Evolutionary conservation across 805 yeast genomes (phyloP).

Genomic region (Candida suzukii): DNA sequence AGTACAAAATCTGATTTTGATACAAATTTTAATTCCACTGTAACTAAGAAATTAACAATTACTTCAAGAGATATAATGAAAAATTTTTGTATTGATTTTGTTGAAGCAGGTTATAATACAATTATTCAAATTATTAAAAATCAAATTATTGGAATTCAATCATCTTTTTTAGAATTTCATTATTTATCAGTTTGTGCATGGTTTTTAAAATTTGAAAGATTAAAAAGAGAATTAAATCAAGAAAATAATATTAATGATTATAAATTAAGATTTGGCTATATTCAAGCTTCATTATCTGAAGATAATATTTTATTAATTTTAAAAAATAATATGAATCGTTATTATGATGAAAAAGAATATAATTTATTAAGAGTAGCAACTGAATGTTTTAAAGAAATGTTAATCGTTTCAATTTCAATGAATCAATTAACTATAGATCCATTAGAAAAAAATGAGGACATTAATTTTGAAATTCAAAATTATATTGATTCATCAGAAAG

Average conservation of each 20-base stretch:
- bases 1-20: constrained; percentile 22
- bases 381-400: constrained; percentile 57
- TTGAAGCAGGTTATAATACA: constrained; percentile 71
- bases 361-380: constrained; percentile 64
- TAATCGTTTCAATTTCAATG: constrained; percentile 35
- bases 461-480: constrained; percentile 35
- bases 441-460: constrained; percentile 31
- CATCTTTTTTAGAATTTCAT: constrained; percentile 22
- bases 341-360: constrained; percentile 39
- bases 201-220: constrained; percentile 65
- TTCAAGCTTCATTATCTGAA: constrained; percentile 46
- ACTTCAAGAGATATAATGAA: constrained; percentile 19
- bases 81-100: constrained; percentile 48
- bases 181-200: constrained; percentile 62
- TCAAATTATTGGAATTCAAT: constrained; percentile 6
- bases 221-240: constrained; percentile 20
- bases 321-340: constrained; percentile 27
- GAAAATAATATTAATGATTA: constrained; percentile 21
- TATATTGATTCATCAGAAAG: constrained; percentile 27
- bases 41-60: not conserved
- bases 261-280: constrained; percentile 15
- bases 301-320: constrained; percentile 48
- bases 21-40: constrained; percentile 5
- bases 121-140: constrained; percentile 45
- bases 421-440: constrained; percentile 10